Evolutionary conservation across 1,284 basidiomycete genomes (phyloP), one percentile per base, ranked within the genome.

Genomic region (Stereum hirsutum): DNA sequence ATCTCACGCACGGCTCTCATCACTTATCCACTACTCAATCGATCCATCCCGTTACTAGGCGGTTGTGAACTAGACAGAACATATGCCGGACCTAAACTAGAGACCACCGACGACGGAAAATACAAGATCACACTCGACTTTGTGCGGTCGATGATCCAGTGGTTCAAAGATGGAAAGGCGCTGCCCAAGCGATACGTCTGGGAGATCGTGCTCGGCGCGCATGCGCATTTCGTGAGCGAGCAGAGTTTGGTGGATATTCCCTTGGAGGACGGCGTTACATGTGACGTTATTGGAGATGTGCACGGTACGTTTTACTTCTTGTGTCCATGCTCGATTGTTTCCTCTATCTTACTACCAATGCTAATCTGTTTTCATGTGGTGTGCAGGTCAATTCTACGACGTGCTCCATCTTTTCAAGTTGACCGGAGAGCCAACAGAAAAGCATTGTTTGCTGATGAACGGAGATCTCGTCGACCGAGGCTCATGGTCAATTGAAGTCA

Each of bases 381-480:
- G 41, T 21, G 37, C 50, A 92, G 86, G 89, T 19, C 93, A 97
- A 75, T 95, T 89, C 67, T 98, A 90, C 61, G 95, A 98, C 63
- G 75, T 98, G 55, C 66, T 93, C 44, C 85, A 98, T 68, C 69
- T 99, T 12, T 79, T 90, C 53, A 80, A 80, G 5, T 70, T 96
- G 52, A 97, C 95, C 0, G 91, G 89, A 19, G 72, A 79, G 43
- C 93, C 93, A 12, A 81, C 70, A 45, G 77, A 86, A 45, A 81
- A 75, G 25, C 92, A 95, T 54, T 84, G 83, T 54, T 64, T 96
- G 39, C 68, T 95, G 32, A 95, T 96, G 84, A 96, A 95, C 60
- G 93, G 91, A 14, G 93, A 97, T 69, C 83, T 96, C 46, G 96
- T 99, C 32, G 96, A 99, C 63, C 82, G 96, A 48, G 96, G 95